A percentile compares a stretch with the other conserved stretches of the same genome.
Evolutionary conservation across 2,329 filamentous ascomycete genomes (phyloP).

Genomic region (Aureobasidium sp.): DNA sequence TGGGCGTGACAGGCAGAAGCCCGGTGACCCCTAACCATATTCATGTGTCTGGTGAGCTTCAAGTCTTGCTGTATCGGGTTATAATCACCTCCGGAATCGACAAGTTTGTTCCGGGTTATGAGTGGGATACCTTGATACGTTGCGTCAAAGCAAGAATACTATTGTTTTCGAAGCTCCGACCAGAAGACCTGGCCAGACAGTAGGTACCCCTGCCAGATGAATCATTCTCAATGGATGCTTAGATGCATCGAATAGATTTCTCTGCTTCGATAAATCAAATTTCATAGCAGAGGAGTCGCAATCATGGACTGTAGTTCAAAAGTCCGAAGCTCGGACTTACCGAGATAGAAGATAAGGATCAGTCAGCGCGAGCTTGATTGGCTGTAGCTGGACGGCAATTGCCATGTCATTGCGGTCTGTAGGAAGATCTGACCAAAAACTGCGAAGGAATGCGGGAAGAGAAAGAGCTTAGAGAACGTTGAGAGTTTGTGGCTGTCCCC

Average conservation of each 20-base stretch:
- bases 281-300: background rate
- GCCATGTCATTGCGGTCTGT: background rate
- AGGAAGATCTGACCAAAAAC: background rate
- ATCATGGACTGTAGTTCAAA: background rate
- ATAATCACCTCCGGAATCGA: too few species aligned
- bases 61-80: too few species aligned
- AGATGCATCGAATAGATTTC: background rate
- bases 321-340: background rate
- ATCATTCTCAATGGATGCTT: too few species aligned
- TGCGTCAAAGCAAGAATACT: too few species aligned
- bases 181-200: too few species aligned
- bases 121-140: too few species aligned
- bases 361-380: slow-evolving; percentile 5
- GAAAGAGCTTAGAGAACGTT: background rate
- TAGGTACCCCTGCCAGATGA: background rate
- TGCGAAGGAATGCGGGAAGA: background rate
- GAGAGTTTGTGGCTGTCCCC: background rate
- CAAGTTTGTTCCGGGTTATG: too few species aligned
- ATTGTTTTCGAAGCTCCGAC: too few species aligned
- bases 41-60: background rate
- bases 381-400: background rate
- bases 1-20: background rate
- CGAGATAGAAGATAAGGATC: slow-evolving; percentile 2
- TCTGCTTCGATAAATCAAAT: background rate
- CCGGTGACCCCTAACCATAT: too few species aligned